Conservation (phyloP, 2,329 filamentous ascomycete genomes). For the Orbilia blumenaviensis region DNA sequence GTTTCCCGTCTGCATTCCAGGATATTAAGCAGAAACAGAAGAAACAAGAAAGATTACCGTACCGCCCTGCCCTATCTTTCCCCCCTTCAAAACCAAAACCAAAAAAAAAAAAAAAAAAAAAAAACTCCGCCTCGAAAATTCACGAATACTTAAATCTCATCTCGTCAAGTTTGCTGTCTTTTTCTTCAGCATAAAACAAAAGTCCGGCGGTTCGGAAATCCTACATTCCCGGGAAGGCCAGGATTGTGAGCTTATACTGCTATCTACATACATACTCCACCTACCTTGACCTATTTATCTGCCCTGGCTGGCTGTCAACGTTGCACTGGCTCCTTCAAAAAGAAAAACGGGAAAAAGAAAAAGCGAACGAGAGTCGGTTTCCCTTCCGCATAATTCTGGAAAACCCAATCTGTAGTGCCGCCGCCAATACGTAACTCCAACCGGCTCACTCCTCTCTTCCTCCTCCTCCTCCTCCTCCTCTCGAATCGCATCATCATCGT, state of each 20-base stretch:
- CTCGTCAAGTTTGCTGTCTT: not conserved
- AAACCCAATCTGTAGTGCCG: not conserved
- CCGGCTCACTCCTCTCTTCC: no score
- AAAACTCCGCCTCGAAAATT: not conserved
- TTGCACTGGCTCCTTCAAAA: not conserved
- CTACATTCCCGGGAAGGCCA: not conserved
- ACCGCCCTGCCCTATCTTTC: not conserved
- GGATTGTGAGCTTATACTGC: no score
- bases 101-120: not conserved
- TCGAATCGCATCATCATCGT: not conserved
- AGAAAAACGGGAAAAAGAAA: no score
- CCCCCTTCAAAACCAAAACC: not conserved
- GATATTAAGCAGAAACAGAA: no score
- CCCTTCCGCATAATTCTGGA: conserved; percentile 11
- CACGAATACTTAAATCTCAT: not conserved
- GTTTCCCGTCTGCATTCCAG: no score
- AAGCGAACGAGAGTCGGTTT: not conserved
- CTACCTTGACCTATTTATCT: no score
- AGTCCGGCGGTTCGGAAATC: not conserved
- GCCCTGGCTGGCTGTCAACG: no score
- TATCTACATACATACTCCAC: not conserved
- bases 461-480: no score
- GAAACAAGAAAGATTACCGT: no score
- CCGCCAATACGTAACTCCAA: not conserved
- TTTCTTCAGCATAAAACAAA: not conserved